Conservation (phyloP, 495 filamentous ascomycete species). For the Pyronema omphalodes region DNA sequence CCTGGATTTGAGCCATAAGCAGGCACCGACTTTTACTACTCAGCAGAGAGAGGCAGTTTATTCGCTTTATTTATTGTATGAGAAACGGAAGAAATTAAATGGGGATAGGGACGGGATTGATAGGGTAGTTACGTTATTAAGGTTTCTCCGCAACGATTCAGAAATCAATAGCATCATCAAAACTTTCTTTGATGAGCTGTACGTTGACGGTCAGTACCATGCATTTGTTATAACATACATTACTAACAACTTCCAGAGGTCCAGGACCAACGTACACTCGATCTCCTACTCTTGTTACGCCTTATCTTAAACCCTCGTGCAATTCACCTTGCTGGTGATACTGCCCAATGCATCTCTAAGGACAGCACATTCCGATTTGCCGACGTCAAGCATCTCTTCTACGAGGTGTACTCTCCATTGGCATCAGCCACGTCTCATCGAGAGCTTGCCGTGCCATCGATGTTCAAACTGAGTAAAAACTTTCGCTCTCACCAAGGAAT, state of each 20-base stretch:
- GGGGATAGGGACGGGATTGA: slow-evolving; percentile 27
- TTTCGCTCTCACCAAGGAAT: slow-evolving; percentile 33
- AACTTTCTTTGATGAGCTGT: slow-evolving; percentile 28
- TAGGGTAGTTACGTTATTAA: slow-evolving; percentile 16
- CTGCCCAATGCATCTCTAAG: slow-evolving; percentile 31
- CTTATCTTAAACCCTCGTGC: slow-evolving; percentile 24
- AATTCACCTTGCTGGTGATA: slow-evolving; percentile 31
- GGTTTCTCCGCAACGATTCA: slow-evolving; percentile 1
- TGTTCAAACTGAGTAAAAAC: slow-evolving; percentile 26
- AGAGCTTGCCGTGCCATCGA: slow-evolving; percentile 14
- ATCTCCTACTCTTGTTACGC: slow-evolving; percentile 26
- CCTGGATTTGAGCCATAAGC: slow-evolving; percentile 10
- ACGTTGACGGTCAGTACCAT: slow-evolving; percentile 26
- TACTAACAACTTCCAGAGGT: slow-evolving; percentile 21
- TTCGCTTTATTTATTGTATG: slow-evolving; percentile 26
- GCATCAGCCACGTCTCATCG: slow-evolving; percentile 8
- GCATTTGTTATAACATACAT: neutral
- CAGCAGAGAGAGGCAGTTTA: slow-evolving; percentile 22
- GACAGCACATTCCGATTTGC: slow-evolving; percentile 30
- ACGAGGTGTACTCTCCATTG: slow-evolving; percentile 20
- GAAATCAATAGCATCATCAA: slow-evolving; percentile 13
- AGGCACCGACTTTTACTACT: slow-evolving; percentile 23
- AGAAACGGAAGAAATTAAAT: slow-evolving; percentile 22
- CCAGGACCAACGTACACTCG: slow-evolving; percentile 28
- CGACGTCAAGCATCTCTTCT: slow-evolving; percentile 28